Percentiles rank a stretch among this genome's conserved stretches.
These are phyloP conservation scores for Aspergillus sp. DNA, from an alignment of 2,329 filamentous ascomycete species.

Conservation along the genomic window DNA sequence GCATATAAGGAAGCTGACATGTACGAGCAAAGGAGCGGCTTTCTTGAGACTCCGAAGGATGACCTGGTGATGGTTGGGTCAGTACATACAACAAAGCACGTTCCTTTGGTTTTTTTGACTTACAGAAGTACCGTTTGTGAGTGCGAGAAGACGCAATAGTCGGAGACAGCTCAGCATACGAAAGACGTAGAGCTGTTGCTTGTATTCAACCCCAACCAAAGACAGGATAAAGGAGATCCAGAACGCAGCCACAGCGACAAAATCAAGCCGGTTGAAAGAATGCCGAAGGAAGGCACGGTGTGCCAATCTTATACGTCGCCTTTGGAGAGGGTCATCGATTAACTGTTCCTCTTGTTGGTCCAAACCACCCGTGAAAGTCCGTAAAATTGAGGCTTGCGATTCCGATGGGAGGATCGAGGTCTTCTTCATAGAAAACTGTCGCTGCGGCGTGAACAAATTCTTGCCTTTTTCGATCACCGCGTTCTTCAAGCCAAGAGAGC, in stretches of 20 bases:
- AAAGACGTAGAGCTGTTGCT: slow-evolving; percentile 75
- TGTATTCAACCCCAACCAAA: slow-evolving; percentile 59
- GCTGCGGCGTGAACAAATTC: slow-evolving; percentile 71
- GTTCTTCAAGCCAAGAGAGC: slow-evolving; percentile 63
- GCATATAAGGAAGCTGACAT: slow-evolving; percentile 85
- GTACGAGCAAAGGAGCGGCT: slow-evolving; percentile 79
- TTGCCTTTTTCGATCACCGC: slow-evolving; percentile 69
- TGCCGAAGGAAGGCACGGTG: slow-evolving; percentile 88
- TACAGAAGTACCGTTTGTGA: slow-evolving; percentile 89
- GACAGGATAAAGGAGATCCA: slow-evolving; percentile 81
- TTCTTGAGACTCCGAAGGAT: slow-evolving; percentile 94
- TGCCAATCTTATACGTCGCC: slow-evolving; percentile 76
- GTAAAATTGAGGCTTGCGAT: slow-evolving; percentile 52
- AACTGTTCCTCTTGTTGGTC: slow-evolving; percentile 54
- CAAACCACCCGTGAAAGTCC: slow-evolving; percentile 67
- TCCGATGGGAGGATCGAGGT: slow-evolving; percentile 34
- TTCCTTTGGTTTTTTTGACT: slow-evolving; percentile 26
- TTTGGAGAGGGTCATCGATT: slow-evolving; percentile 59
- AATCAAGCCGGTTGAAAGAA: slow-evolving; percentile 91
- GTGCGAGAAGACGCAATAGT: slow-evolving; percentile 78
- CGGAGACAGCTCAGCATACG: slow-evolving; percentile 94
- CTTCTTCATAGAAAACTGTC: slow-evolving; percentile 57
- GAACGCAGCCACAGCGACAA: slow-evolving; percentile 86
- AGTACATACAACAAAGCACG: slow-evolving; percentile 10
- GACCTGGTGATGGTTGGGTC: slow-evolving; percentile 46